Percentiles rank a stretch among this genome's conserved stretches.
These are phyloP conservation scores for Phytophthora cryptogea DNA, from an alignment of 352 stramenopile genomes.

Conservation along the genomic window DNA sequence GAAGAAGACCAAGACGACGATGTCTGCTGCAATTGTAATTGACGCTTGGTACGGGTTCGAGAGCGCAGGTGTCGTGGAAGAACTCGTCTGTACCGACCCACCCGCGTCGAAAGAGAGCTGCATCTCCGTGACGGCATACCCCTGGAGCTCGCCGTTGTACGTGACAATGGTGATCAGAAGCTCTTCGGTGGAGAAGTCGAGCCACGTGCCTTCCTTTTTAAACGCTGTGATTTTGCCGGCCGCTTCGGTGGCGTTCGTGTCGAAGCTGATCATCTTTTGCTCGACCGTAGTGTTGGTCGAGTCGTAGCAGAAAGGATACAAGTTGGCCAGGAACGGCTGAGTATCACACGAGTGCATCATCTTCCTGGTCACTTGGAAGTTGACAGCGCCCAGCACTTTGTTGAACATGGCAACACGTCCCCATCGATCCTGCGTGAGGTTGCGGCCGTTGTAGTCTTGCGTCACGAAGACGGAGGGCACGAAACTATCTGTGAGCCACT, in stretches of 20 bases:
- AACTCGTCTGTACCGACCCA: conserved; percentile 37
- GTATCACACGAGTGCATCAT: conserved; percentile 30
- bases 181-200: conserved; percentile 43
- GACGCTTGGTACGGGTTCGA: conserved; percentile 41
- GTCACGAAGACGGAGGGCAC: conserved; percentile 52
- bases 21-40: conserved; percentile 31
- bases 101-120: conserved; percentile 39
- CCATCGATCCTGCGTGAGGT: conserved; percentile 31
- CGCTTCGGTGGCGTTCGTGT: conserved; percentile 43
- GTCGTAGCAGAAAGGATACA: conserved; percentile 60
- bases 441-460: conserved; percentile 52
- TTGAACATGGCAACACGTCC: conserved; percentile 25
- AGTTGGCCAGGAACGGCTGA: conserved; percentile 34
- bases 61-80: conserved; percentile 35
- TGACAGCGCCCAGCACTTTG: conserved; percentile 28
- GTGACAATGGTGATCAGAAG: conserved; percentile 52
- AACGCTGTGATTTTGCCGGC: conserved; percentile 25
- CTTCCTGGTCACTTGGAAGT: conserved; percentile 37
- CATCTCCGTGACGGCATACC: conserved; percentile 48
- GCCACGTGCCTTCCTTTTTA: conserved; percentile 39
- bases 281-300: conserved; percentile 18
- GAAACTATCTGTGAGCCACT: conserved; percentile 51
- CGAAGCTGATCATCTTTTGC: conserved; percentile 46
- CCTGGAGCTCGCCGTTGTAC: conserved; percentile 61
- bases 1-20: conserved; percentile 43